Conservation (phyloP, 2,329 filamentous ascomycete genomes). For the Akanthomyces dipterigenus region DNA sequence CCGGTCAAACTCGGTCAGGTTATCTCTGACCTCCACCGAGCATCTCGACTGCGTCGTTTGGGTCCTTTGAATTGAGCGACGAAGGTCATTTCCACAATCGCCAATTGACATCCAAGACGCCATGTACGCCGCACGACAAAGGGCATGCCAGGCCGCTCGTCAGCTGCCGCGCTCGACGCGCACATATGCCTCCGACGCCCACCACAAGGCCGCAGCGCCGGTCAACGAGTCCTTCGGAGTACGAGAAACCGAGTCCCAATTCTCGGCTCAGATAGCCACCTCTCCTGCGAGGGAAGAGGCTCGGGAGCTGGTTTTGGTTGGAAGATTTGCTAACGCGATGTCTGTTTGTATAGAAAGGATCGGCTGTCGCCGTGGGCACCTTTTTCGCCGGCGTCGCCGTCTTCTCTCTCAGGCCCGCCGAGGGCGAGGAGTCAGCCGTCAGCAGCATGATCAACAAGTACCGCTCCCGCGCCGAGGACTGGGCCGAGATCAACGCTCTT, state of each 20-base stretch:
- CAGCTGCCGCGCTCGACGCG: conserved; percentile 34
- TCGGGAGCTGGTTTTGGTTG: neutral
- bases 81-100: conserved; percentile 7
- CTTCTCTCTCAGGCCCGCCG: conserved; percentile 39
- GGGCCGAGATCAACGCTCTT: conserved; percentile 46
- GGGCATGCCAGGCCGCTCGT: conserved; percentile 32
- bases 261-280: neutral
- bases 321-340: conserved; percentile 1
- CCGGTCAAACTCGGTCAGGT: too few species aligned
- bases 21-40: too few species aligned
- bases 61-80: neutral
- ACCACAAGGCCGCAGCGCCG: conserved; percentile 37
- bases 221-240: conserved; percentile 52
- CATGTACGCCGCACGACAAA: conserved; percentile 40
- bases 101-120: conserved; percentile 27
- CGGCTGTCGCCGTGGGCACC: conserved; percentile 35
- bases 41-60: conserved; percentile 3
- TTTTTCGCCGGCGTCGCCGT: conserved; percentile 25
- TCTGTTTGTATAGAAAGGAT: conserved; percentile 34
- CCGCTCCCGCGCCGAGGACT: conserved; percentile 40
- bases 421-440: conserved; percentile 44
- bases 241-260: conserved; percentile 26
- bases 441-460: conserved; percentile 40
- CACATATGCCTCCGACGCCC: conserved; percentile 48
- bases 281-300: neutral